A percentile compares a stretch with the other conserved stretches of the same genome.
These are phyloP conservation scores for Pestalotiopsis sp. DNA, from an alignment of 2,329 filamentous ascomycete species.

Conservation along the genomic window DNA sequence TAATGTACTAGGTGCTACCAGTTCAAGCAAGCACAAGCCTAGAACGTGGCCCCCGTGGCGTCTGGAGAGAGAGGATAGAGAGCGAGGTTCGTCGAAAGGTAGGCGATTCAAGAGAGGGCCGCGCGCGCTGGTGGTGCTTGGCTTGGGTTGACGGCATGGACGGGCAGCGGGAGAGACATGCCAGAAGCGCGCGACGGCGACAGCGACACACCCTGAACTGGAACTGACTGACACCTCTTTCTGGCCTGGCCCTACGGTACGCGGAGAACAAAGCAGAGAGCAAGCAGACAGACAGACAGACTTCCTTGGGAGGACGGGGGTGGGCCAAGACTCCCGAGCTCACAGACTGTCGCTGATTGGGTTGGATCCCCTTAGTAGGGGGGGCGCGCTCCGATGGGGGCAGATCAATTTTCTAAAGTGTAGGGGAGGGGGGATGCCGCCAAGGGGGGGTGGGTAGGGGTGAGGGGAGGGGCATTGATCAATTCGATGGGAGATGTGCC, in stretches of 20 bases:
- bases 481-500: not conserved
- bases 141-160: not conserved
- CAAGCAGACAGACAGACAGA: not conserved
- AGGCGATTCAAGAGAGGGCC: not conserved
- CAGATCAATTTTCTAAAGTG: constrained; percentile 1
- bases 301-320: not conserved
- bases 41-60: not conserved
- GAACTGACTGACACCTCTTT: not conserved
- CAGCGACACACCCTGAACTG: not conserved
- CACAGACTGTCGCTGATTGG: constrained; percentile 1
- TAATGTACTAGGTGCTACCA: not conserved
- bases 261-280: not conserved
- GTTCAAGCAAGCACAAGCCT: not conserved
- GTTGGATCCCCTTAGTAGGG: constrained; percentile 1
- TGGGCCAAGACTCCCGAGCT: constrained; percentile 5
- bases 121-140: not conserved
- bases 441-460: not conserved
- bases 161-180: not conserved
- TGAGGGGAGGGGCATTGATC: not conserved
- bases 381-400: not conserved
- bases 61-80: not conserved
- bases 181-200: not conserved
- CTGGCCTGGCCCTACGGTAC: not conserved
- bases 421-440: not conserved
- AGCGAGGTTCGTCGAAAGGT: not conserved